Evolutionary conservation across 2,329 filamentous ascomycete species (phyloP), one percentile per base, ranked within the genome.

Genomic region (Thielaviopsis euricoi): DNA sequence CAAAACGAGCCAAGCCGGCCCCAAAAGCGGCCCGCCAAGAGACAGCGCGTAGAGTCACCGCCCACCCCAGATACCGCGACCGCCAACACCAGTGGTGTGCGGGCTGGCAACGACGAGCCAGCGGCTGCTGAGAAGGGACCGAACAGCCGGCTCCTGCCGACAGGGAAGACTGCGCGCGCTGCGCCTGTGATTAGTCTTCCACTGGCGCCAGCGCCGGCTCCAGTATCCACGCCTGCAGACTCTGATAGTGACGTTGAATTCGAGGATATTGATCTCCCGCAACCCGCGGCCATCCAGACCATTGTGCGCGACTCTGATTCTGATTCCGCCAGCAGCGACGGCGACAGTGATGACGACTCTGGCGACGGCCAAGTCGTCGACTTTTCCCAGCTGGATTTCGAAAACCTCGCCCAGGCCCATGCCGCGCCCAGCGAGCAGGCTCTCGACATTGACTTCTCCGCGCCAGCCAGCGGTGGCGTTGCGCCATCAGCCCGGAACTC

Each of bases 311-410:
- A 76, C 37, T 75, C 74, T 13, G 68, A 70, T 9, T 66, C 67
- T 0, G 69, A 71, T 6, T 69, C 70, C 1, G 69, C 49, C 25
- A 26, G 3, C 25, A 26, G 25, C 25, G 25, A 26, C 25, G 29
- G 9, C 29, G 29, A 33, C 29, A 33, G 29, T 10, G 55, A 59
- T 17, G 53, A 55, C 21, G 52, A 55, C 29, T 52, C 54, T 40
- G 65, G 66, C 1, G 70, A 74, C 1, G 71, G 73, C 0, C 70
- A 72, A 12, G 70, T 72, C 6, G 61, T 74, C 6, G 62, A 70
- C 6, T 76, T 80, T 58, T 75, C 80, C 57, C 73, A 79, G 52
- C 68, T 80, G 17, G 70, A 75, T 46, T 71, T 79, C 52, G 66
- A 67, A 2, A 62, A 58, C 40, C 55, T 62, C 46, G 51, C 62